A percentile compares a stretch with the other conserved stretches of the same genome.
Conservation (phyloP, 805 yeast genomes). For the Tetrapisispora iriomotensis region DNA sequence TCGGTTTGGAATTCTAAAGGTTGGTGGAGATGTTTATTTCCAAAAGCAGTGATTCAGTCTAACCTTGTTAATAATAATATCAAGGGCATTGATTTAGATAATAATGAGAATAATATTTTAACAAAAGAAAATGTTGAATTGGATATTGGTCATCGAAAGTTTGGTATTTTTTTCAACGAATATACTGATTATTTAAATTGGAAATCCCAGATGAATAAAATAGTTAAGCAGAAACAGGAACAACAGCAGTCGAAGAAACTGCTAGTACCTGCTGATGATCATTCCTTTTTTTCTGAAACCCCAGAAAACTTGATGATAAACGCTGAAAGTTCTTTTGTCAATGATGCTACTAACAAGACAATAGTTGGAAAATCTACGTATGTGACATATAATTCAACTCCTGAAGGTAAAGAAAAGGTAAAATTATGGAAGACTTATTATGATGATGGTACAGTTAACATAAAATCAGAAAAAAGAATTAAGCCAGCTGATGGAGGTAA, state of each 20-base stretch:
- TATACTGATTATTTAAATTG: constrained; percentile 59
- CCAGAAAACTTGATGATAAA: constrained; percentile 23
- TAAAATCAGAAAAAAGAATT: constrained; percentile 31
- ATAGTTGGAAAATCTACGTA: constrained; percentile 33
- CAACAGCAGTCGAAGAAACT: constrained; percentile 1
- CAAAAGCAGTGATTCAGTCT: constrained; percentile 35
- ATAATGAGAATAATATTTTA: constrained; percentile 27
- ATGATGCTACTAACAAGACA: constrained; percentile 10
- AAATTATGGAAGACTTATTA: constrained; percentile 31
- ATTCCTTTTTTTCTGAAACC: constrained; percentile 3
- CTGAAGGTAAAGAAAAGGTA: constrained; percentile 37
- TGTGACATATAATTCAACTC: constrained; percentile 30
- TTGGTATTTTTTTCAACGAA: constrained; percentile 55
- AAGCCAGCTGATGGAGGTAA: constrained; percentile 32
- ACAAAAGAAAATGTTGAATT: constrained; percentile 52
- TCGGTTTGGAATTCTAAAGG: constrained; percentile 81
- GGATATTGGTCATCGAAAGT: constrained; percentile 31
- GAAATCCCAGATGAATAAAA: constrained; percentile 45
- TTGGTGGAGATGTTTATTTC: constrained; percentile 85
- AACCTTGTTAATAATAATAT: constrained; percentile 13
- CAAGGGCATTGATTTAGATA: constrained; percentile 10
- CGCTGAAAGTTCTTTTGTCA: background rate
- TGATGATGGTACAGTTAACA: constrained; percentile 35
- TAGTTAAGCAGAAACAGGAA: constrained; percentile 29
- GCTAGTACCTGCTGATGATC: background rate